Evolutionary conservation across 2,329 filamentous ascomycete genomes (phyloP), one percentile per base, ranked within the genome.

Genomic region (Colletotrichum lini): DNA sequence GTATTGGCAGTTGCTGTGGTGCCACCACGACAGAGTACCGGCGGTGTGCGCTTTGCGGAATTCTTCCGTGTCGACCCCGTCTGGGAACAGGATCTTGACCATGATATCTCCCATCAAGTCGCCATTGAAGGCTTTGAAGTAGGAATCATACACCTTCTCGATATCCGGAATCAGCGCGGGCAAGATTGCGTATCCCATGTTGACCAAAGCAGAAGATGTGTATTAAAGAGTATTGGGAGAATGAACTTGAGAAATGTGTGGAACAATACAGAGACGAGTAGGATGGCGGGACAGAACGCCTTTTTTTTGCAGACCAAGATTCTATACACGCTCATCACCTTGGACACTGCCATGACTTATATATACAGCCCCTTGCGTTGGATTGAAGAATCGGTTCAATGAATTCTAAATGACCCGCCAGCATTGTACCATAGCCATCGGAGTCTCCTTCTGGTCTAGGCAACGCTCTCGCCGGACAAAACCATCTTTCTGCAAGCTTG

Each of bases 101-200:
- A 86, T 83, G 44, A 82, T 70, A 10, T 78, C 77, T 65, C 81
- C 80, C 76, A 84, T 82, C 35, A 73, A 61, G 50, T 83, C 81
- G 50, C 76, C 71, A 49, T 80, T 78, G 77, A 86, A 87, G 50
- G 84, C 82, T 23, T 78, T 76, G 72, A 86, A 86, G 77, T 86
- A 86, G 60, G 81, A 78, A 67, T 86, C 81, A 78, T 86, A 87
- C 44, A 86, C 80, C 44, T 77, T 78, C 40, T 80, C 79, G 75
- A 86, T 85, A 74, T 86, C 85, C 7, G 83, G 80, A 66, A 85
- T 81, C 44, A 86, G 77, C 16, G 84, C 83, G 26, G 85, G 85
- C 26, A 84, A 76, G n/a, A 86, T 80, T 35, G 81, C 79, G 67
- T 82, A 82, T 50, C 77, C 75, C 82, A 83, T 84, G 40, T 67